Evolutionary conservation across 2,329 filamentous ascomycete species (phyloP), one percentile per base, ranked within the genome.

Genomic region (Colletotrichum chrysophilum): DNA sequence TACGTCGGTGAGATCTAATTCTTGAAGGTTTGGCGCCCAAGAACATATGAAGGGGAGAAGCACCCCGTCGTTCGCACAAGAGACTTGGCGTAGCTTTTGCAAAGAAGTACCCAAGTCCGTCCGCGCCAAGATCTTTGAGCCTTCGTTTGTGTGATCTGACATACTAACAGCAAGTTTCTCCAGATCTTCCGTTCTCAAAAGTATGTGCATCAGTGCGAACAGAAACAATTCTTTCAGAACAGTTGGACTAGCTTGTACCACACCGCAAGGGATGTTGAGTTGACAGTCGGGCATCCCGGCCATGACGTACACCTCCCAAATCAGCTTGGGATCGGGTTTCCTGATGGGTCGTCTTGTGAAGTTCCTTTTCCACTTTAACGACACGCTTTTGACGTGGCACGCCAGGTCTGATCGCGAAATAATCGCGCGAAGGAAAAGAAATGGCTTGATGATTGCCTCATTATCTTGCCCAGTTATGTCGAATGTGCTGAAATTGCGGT

Each of bases 311-410:
- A 48, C 38, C 9, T 48, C 0, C 38, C 38, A 1, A 12, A 48
- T 6, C 18, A 48, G 3, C 3, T 48, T 48, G 38, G 38, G 38
- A 6, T 48, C 38, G 9, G 38, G 38, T 7, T n/a, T n/a, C 1
- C 5, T 48, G 3, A 48, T n/a, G 0, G 18, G 0, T n/a, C 9
- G 18, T 0, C 3, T n/a, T 48, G 5, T n/a, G 38, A 1, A 1
- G 18, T 48, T 1, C 38, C 38, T 2, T 48, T 48, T 3, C 18
- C 18, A 48, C 38, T n/a, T 48, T 12, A 48, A 48, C 18, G 38
- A n/a, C 0, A 48, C 1, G 38, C 3, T 48, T 48, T 48, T n/a
- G 18, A n/a, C 18, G 38, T 48, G 38, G 9, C 1, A 6, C 5
- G 38, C 4, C 18, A 48, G 38, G 38, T n/a, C 3, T 4, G 38